phyloP scores from a whole-genome alignment of 1,139 yeast species.

The Sugiyamaella neomexicana region DNA sequence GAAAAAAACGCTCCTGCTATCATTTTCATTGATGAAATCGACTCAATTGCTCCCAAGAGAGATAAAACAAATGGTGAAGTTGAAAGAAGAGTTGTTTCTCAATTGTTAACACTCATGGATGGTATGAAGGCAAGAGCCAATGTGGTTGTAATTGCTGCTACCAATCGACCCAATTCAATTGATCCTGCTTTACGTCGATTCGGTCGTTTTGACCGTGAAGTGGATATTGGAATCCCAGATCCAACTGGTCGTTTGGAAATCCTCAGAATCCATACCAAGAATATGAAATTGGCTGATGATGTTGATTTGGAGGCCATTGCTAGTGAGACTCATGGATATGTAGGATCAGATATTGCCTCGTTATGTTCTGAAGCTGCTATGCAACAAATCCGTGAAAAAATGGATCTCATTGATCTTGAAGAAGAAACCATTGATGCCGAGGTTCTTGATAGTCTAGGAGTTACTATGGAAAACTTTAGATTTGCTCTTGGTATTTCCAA shows the following conservation, averaged over 20 bases:
- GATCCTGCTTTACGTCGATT: conserved; percentile 98
- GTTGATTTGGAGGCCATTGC: conserved; percentile 94
- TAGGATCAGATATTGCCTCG: conserved; percentile 93
- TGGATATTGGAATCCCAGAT: conserved; percentile 98
- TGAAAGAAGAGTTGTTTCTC: conserved; percentile 96
- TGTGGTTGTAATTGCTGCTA: conserved; percentile 91
- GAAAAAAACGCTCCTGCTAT: conserved; percentile 98
- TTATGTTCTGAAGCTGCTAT: conserved; percentile 98
- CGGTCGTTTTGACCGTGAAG: conserved; percentile 99
- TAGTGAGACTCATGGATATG: conserved; percentile 94
- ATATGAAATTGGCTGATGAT: conserved; percentile 94
- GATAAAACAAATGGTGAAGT: conserved; percentile 99
- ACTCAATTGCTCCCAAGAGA: conserved; percentile 98
- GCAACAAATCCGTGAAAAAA: conserved; percentile 98
- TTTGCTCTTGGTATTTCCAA: conserved; percentile 97
- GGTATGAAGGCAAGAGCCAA: conserved; percentile 99
- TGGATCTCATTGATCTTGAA: conserved; percentile 96
- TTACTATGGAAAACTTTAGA: conserved; percentile 98
- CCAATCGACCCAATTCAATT: conserved; percentile 97
- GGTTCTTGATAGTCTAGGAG: conserved; percentile 92
- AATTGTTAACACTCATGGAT: conserved; percentile 94
- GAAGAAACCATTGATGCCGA: conserved; percentile 99
- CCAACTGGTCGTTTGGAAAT: conserved; percentile 98
- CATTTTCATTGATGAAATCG: conserved; percentile 97
- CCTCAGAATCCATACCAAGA: conserved; percentile 88